These are phyloP conservation scores for Entomophthora muscae DNA, from an alignment of 371 early-diverging fungal species.

Conservation along the genomic window DNA sequence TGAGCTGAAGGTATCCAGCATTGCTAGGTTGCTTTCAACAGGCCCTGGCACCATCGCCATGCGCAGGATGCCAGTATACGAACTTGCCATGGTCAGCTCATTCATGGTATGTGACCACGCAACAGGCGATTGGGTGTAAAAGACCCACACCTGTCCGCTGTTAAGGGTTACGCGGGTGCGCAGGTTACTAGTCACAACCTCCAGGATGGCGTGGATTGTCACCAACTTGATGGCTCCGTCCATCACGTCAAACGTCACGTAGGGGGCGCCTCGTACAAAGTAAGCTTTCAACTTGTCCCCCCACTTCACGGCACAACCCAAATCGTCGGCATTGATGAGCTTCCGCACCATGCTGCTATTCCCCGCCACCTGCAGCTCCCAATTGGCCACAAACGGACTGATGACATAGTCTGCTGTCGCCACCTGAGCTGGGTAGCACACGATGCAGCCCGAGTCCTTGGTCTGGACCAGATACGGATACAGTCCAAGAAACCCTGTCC, in stretches of 20 bases:
- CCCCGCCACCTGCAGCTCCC: background rate
- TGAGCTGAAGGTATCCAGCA: constrained; percentile 13
- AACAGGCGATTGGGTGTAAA: constrained; percentile 5
- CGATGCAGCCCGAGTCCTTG: constrained; percentile 10
- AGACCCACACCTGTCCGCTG: constrained; percentile 17
- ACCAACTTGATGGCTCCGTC: constrained; percentile 9
- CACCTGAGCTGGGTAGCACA: constrained; percentile 5
- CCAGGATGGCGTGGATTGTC: constrained; percentile 18
- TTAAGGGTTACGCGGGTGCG: constrained; percentile 13
- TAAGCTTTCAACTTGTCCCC: constrained; percentile 10
- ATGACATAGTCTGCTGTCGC: constrained; percentile 12
- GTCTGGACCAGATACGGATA: constrained; percentile 21
- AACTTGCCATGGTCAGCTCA: background rate
- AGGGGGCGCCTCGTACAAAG: constrained; percentile 20
- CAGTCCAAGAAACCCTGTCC: constrained; percentile 16
- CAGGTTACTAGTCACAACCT: constrained; percentile 11
- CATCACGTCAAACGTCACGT: constrained; percentile 15
- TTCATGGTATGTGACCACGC: constrained; percentile 1
- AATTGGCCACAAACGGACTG: constrained; percentile 9
- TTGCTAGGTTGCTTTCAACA: constrained; percentile 5
- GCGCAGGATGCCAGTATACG: constrained; percentile 9
- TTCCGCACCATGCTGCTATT: background rate
- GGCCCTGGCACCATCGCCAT: constrained; percentile 8
- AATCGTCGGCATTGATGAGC: background rate
- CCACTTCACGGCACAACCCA: constrained; percentile 13